Evolutionary conservation across 108 stramenopile genomes (phyloP).

Genomic region (Nitzschia putrida): DNA sequence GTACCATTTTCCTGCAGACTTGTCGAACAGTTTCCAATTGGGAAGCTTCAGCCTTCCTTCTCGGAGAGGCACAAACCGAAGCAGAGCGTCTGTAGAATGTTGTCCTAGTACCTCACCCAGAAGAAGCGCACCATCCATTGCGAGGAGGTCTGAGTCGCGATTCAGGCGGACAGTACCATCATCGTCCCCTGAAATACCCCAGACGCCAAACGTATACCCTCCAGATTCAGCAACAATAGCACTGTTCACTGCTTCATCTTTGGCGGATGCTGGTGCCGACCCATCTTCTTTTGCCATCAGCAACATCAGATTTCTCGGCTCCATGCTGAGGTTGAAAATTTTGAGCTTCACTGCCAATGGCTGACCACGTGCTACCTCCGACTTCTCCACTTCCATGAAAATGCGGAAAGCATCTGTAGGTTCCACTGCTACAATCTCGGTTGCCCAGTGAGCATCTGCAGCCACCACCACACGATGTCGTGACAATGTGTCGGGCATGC

Average conservation of each 20-base stretch:
- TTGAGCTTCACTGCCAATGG: constrained; percentile 62
- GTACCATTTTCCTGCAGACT: constrained; percentile 62
- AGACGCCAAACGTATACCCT: constrained; percentile 79
- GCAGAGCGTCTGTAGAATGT: constrained; percentile 70
- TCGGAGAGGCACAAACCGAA: constrained; percentile 75
- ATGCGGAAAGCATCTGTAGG: constrained; percentile 80
- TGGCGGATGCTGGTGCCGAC: constrained; percentile 10
- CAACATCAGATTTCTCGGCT: constrained; percentile 73
- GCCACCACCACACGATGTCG: constrained; percentile 55
- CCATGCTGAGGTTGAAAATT: constrained; percentile 72
- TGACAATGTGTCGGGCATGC: background rate
- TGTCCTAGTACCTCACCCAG: constrained; percentile 81
- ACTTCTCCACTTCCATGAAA: constrained; percentile 47
- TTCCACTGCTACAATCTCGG: constrained; percentile 67
- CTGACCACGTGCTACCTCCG: constrained; percentile 56
- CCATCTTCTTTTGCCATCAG: constrained; percentile 73
- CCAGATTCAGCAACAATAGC: constrained; percentile 72
- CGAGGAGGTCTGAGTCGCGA: constrained; percentile 72
- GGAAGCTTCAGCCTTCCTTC: constrained; percentile 75
- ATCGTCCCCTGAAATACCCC: constrained; percentile 70
- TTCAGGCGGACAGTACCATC: constrained; percentile 66
- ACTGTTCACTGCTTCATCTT: constrained; percentile 52
- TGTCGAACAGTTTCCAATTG: constrained; percentile 76
- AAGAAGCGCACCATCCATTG: constrained; percentile 74
- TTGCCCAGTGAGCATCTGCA: constrained; percentile 75